Evolutionary conservation across 306 rosid species (phyloP).

Genomic region (Alnus rubra): DNA sequence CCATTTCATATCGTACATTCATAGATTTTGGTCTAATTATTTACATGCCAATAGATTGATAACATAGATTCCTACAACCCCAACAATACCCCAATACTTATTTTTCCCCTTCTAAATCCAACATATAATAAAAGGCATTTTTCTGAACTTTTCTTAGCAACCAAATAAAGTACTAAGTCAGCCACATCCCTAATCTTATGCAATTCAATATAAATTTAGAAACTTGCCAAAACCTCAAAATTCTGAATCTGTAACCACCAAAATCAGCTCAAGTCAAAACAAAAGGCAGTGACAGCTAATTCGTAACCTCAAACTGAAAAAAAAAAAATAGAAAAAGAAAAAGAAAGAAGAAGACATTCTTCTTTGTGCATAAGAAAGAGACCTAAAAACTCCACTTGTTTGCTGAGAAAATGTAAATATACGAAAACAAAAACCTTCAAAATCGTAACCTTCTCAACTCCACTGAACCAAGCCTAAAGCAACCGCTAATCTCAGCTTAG

Average conservation of each 20-base stretch:
- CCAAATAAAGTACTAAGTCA: background rate
- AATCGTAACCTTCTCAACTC: background rate
- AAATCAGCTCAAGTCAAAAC: background rate
- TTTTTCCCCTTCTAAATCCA: background rate
- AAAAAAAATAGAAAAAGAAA: background rate
- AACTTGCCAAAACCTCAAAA: background rate
- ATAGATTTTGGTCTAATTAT: background rate
- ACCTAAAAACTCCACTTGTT: slow-evolving; percentile 17
- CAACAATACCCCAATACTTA: background rate
- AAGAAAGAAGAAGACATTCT: background rate
- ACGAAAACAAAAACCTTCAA: too few relatives aligned
- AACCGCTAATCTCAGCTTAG: background rate
- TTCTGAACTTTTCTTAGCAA: background rate
- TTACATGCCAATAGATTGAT: background rate
- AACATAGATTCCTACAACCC: background rate
- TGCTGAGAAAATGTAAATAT: background rate
- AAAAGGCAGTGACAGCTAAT: background rate
- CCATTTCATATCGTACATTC: background rate
- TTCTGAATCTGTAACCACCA: background rate
- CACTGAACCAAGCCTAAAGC: background rate
- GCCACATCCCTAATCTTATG: background rate
- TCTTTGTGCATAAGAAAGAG: background rate
- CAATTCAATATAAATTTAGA: background rate
- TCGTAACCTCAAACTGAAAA: background rate
- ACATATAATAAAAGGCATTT: background rate